Base-by-base conservation (phyloP, 1,139 yeast genomes). In the Sugiyamaella pinicola region DNA sequence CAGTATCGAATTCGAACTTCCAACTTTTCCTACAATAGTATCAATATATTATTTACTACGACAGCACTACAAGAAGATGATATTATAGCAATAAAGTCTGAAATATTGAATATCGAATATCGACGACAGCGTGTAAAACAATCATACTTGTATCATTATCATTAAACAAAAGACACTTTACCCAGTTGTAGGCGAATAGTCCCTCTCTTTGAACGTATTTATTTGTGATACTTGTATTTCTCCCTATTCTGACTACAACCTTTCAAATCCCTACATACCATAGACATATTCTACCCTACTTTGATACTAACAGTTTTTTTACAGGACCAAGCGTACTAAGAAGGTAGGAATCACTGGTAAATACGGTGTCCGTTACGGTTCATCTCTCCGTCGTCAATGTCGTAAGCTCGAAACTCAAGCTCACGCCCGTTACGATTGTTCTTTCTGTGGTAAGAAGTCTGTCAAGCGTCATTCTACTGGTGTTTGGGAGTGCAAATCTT, bases 331-430 rank as follows among this genome's bases (percentile, higher is more conserved):
- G 83, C 89, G 99, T 87, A 93, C 99, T 73, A 93, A 93, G 96
- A 93, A 93, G 91, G 99, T 93, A 78, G 99, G 99, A 81, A 93
- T 93, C 84, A 93, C 99, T 79, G 99, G 99, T 85, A 95, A 95
- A 85, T 93, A 89, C 86, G 99, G 98, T 88, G 97, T 93, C 82
- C 91, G 99, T 86, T 93, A 93, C 83, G 98, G 99, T 91, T 93
- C 99, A 73, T 95, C 99, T 68, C 85, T 93, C 80, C 91, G 99
- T 87, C 91, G 98, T 84, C 97, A 90, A 82, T 88, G 96, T 84
- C 91, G 91, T 87, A 93, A 93, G 85, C 83, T 95, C 80, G 99
- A 95, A 82, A 87, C 89, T 73, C 97, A 90, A 81, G 97, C 91
- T 79, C 99, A 93, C 81, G 88, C 99, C 73, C 89, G 88, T 77